Conservation (phyloP, 352 stramenopile species). For the Globisporangium rhizosaccharum region DNA sequence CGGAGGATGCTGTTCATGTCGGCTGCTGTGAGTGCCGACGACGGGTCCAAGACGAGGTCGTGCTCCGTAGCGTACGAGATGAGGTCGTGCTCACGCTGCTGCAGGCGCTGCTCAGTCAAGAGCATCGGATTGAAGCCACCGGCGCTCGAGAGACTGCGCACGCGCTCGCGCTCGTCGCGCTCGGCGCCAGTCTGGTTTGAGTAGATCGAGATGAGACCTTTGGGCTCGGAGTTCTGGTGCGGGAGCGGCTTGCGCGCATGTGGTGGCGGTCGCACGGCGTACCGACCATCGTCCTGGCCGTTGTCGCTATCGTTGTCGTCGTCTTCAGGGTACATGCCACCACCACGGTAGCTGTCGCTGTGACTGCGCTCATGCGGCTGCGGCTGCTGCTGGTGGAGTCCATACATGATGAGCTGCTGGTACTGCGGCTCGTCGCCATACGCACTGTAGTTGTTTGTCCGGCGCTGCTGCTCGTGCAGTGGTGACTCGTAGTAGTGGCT, state of each 20-base stretch:
- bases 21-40: neutral
- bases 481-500: neutral
- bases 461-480: conserved; percentile 16
- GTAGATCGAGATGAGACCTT: conserved; percentile 31
- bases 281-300: conserved; percentile 19
- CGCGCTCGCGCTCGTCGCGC: conserved; percentile 4
- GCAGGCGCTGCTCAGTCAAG: conserved; percentile 58
- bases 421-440: neutral
- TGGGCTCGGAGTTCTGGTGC: conserved; percentile 10
- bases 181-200: conserved; percentile 15
- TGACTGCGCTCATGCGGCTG: conserved; percentile 6
- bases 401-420: conserved; percentile 10
- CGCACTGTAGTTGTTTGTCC: too few species aligned
- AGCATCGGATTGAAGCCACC: conserved; percentile 34
- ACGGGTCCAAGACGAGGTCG: conserved; percentile 18
- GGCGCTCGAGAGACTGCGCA: conserved; percentile 19
- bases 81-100: conserved; percentile 52
- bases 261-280: conserved; percentile 9
- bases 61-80: conserved; percentile 45
- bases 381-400: conserved; percentile 11
- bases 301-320: conserved; percentile 11
- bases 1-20: conserved; percentile 4
- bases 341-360: conserved; percentile 17
- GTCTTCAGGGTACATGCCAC: conserved; percentile 18
- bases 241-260: neutral